A percentile compares a stretch with the other conserved stretches of the same genome.
Evolutionary conservation across 805 yeast genomes (phyloP).

Genomic region (Cyberlindnera amylophila): DNA sequence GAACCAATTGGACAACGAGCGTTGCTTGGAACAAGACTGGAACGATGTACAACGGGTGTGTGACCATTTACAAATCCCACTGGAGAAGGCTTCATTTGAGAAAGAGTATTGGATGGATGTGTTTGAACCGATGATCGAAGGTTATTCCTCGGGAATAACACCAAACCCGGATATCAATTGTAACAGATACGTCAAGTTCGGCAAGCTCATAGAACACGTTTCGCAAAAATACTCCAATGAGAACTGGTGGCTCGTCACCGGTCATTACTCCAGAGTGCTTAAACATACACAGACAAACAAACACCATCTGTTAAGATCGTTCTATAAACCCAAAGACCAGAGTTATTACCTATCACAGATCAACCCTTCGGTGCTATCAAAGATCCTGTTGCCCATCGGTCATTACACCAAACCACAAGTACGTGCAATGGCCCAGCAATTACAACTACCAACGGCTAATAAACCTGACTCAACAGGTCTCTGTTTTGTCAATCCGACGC

Average conservation of each 20-base stretch:
- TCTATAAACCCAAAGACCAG: slow-evolving; percentile 71
- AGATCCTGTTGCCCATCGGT: slow-evolving; percentile 77
- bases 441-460: slow-evolving; percentile 55
- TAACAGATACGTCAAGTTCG: slow-evolving; percentile 83
- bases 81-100: slow-evolving; percentile 80
- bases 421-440: slow-evolving; percentile 56
- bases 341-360: slow-evolving; percentile 84
- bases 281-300: slow-evolving; percentile 30
- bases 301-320: slow-evolving; percentile 53
- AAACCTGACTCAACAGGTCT: slow-evolving; percentile 94
- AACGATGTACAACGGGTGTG: slow-evolving; percentile 71
- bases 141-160: slow-evolving; percentile 68
- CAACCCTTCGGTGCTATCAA: slow-evolving; percentile 38
- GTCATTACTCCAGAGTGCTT: slow-evolving; percentile 67
- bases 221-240: slow-evolving; percentile 32
- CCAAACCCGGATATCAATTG: slow-evolving; percentile 96
- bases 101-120: slow-evolving; percentile 91
- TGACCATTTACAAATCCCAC: slow-evolving; percentile 54
- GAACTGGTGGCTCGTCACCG: slow-evolving; percentile 86
- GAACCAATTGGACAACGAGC: slow-evolving; percentile 38
- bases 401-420: slow-evolving; percentile 71
- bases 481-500: slow-evolving; percentile 74
- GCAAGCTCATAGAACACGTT: slow-evolving; percentile 61
- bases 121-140: slow-evolving; percentile 84
- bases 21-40: slow-evolving; percentile 88